phyloP scores from a whole-genome alignment of 2,329 filamentous ascomycete genomes.

The Clathrospora elynae region DNA sequence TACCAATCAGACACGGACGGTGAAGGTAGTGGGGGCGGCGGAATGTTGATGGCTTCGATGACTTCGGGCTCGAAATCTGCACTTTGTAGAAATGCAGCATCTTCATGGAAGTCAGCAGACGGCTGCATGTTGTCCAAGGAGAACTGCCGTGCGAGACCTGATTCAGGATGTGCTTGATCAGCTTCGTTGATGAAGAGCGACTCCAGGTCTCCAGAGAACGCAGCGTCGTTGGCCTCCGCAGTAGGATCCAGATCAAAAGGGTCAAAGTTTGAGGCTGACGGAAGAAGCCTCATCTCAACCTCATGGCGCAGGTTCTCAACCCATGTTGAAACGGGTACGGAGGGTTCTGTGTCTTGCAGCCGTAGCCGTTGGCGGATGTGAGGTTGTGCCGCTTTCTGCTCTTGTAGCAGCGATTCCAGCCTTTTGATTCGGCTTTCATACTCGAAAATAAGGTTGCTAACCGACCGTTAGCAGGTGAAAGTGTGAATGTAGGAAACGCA shows the following conservation, averaged over 20 bases:
- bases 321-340: slow-evolving; percentile 24
- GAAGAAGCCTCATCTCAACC: slow-evolving; percentile 21
- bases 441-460: slow-evolving; percentile 29
- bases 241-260: slow-evolving; percentile 13
- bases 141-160: neutral
- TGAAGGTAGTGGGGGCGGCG: slow-evolving; percentile 2
- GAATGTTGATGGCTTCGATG: neutral
- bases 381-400: slow-evolving; percentile 28
- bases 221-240: neutral
- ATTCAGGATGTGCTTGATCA: neutral
- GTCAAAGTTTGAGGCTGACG: slow-evolving; percentile 16
- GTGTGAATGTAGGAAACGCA: slow-evolving; percentile 6
- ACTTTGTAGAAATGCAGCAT: slow-evolving; percentile 25
- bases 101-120: slow-evolving; percentile 20
- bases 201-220: neutral
- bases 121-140: slow-evolving; percentile 7
- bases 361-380: slow-evolving; percentile 20
- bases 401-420: slow-evolving; percentile 30
- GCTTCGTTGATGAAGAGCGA: neutral
- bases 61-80: slow-evolving; percentile 9
- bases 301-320: slow-evolving; percentile 26
- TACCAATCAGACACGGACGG: slow-evolving; percentile 20
- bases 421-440: slow-evolving; percentile 33
- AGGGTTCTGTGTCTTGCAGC: slow-evolving; percentile 18
- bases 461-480: neutral